Percentiles rank a stretch among this genome's conserved stretches.
Conservation (phyloP, 2,329 filamentous ascomycete species). For the Capronia americana region DNA sequence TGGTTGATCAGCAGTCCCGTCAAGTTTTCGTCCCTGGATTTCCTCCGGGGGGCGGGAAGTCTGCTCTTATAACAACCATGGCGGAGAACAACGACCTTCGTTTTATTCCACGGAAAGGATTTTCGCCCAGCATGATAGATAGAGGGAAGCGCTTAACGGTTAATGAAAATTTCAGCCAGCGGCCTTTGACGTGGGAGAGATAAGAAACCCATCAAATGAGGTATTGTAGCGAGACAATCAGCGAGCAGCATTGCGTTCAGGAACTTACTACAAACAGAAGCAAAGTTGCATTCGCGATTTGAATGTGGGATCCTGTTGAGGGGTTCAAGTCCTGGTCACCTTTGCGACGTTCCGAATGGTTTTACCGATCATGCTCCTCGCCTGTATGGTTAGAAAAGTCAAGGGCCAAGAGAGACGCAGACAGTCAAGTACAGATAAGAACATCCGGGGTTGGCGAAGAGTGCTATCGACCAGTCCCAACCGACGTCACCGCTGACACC, state of each 20-base stretch:
- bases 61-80: neutral
- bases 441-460: neutral
- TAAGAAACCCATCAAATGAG: neutral
- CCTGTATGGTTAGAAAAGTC: neutral
- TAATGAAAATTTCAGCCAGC: neutral
- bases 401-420: neutral
- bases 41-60: neutral
- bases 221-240: conserved; percentile 9
- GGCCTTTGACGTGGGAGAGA: conserved; percentile 7
- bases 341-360: too few species aligned
- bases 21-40: neutral
- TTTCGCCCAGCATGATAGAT: neutral
- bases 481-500: neutral
- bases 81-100: neutral
- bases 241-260: neutral
- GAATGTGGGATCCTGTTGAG: neutral
- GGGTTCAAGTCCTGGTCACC: neutral
- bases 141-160: neutral
- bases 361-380: conserved; percentile 11
- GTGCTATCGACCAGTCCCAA: neutral
- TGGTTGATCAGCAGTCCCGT: neutral
- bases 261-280: conserved; percentile 10
- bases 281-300: conserved; percentile 5
- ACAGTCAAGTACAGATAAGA: neutral
- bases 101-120: neutral